phyloP scores from a whole-genome alignment of 1,284 basidiomycete genomes.

The Entoloma clypeatum region DNA sequence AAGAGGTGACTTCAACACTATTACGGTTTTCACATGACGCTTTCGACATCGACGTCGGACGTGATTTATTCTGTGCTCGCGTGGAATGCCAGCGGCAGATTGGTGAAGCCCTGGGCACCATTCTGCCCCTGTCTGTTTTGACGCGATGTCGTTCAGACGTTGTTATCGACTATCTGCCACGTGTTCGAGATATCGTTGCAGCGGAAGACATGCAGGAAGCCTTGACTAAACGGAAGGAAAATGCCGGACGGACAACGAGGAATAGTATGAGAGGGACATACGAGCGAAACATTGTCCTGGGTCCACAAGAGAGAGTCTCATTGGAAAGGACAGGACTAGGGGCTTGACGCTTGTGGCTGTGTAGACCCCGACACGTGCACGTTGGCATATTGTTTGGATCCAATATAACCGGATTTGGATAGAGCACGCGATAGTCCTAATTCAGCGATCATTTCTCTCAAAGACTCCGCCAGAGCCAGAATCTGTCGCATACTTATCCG shows the following conservation, averaged over 20 bases:
- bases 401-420: constrained; percentile 40
- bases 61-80: constrained; percentile 36
- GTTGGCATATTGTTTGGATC: constrained; percentile 34
- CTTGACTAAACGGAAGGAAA: constrained; percentile 20
- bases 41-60: constrained; percentile 29
- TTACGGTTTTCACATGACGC: constrained; percentile 44
- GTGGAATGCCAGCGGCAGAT: constrained; percentile 40
- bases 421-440: constrained; percentile 20
- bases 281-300: constrained; percentile 19
- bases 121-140: constrained; percentile 28
- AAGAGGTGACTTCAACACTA: constrained; percentile 43
- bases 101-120: constrained; percentile 37
- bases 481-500: constrained; percentile 8
- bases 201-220: constrained; percentile 57
- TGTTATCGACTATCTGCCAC: constrained; percentile 70
- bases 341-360: constrained; percentile 17
- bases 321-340: constrained; percentile 12
- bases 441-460: constrained; percentile 19
- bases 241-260: constrained; percentile 45
- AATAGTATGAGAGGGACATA: constrained; percentile 46
- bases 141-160: constrained; percentile 40
- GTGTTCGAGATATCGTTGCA: constrained; percentile 62
- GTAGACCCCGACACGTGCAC: too few relatives aligned
- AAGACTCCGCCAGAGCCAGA: constrained; percentile 13
- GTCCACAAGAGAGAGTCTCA: constrained; percentile 12